Evolutionary conservation across 805 yeast genomes (phyloP).

Genomic region (Saturnispora zaruensis): DNA sequence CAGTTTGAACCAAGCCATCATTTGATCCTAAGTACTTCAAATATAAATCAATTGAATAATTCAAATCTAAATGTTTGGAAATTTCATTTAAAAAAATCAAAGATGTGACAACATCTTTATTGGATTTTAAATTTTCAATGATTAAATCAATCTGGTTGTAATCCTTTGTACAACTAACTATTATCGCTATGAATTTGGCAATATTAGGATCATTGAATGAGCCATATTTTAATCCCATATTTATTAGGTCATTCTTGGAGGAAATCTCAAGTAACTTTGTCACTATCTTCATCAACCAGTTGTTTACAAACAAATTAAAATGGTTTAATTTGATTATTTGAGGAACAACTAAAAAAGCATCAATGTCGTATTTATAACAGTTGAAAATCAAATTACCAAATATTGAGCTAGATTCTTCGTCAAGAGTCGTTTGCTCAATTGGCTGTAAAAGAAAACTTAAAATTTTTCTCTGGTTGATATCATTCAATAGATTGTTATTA

Average conservation of each 20-base stretch:
- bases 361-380: background rate
- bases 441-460: background rate
- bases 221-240: constrained; percentile 15
- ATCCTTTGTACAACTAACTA: constrained; percentile 28
- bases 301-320: constrained; percentile 10
- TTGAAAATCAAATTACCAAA: background rate
- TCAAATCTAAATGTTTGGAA: constrained; percentile 30
- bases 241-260: constrained; percentile 11
- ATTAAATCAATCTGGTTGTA: constrained; percentile 23
- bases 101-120: constrained; percentile 22
- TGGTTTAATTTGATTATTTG: constrained; percentile 1
- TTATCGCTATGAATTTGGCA: constrained; percentile 27
- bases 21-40: constrained; percentile 23
- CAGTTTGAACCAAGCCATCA: constrained; percentile 31
- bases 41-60: constrained; percentile 31
- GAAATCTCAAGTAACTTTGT: constrained; percentile 14
- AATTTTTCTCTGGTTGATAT: constrained; percentile 7
- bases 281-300: constrained; percentile 17
- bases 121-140: constrained; percentile 16
- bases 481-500: constrained; percentile 8
- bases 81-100: constrained; percentile 42
- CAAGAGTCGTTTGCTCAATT: background rate
- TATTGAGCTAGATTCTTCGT: background rate
- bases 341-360: background rate
- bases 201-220: constrained; percentile 19